Evolutionary conservation across 2,329 filamentous ascomycete species (phyloP), one percentile per base, ranked within the genome.

Genomic region (Beauveria medogensis): DNA sequence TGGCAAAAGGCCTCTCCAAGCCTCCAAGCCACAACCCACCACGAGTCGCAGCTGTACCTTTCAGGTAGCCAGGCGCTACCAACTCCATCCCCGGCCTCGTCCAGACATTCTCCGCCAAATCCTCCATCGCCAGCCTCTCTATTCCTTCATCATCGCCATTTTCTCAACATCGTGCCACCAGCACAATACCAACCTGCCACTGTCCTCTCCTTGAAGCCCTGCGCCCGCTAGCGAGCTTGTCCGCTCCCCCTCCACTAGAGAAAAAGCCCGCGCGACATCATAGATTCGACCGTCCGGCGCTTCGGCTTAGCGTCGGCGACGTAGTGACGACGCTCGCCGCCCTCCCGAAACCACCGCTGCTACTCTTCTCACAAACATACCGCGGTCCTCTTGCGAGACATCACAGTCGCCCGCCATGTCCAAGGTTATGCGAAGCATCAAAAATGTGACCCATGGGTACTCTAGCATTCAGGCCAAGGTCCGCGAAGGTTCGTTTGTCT

Each of bases 361-460:
- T 44, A 16, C 41, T 22, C 50, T 51, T 47, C 12, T 26, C 55
- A 34, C 44, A 5, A 30, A 41, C 30, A 55, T 3, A 48, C 26
- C 43, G 40, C 37, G 43, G 43, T 55, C 53, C 50, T 61, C 59
- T 56, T n/a, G 28, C 43, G 53, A 56, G 53, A 54, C 54, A 58
- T 22, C 37, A 52, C 47, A 53, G 48, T 55, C 67, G 71, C 70
- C 73, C 74, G 73, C 55, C 72, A 99, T 99, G 94, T 97, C 93
- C 63, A 95, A 95, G 79, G 92, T 97, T 74, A 91, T 97, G 73
- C 86, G 94, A 77, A 96, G 91, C 74, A 92, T 97, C 71, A 97
- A 97, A 81, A 99, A 97, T 82, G 93, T 99, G 77, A 97, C 94
- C 75, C 99, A 97, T 80, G 94, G 94, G 69, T 99, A 99, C 74